Evolutionary conservation across 2,329 filamentous ascomycete species (phyloP).

Genomic region (Ceratocystis diversiconidia): DNA sequence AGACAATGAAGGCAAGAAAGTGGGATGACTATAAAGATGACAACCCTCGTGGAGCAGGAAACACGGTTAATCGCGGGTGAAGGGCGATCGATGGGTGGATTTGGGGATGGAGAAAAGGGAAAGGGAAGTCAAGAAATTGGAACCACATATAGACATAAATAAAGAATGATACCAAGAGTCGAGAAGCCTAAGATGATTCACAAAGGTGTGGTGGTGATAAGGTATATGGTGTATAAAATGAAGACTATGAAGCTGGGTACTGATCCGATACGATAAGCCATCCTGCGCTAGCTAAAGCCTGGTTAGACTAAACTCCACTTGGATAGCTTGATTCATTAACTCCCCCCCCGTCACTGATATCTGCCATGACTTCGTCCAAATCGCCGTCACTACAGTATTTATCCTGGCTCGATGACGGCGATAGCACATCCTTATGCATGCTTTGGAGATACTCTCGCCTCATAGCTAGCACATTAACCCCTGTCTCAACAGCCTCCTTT

Average conservation of each 20-base stretch:
- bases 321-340: background rate
- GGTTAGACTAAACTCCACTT: background rate
- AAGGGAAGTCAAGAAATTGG: too few species aligned
- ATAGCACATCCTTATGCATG: background rate
- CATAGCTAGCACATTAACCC: background rate
- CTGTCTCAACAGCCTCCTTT: background rate
- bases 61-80: constrained; percentile 64
- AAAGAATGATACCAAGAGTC: background rate
- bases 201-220: background rate
- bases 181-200: background rate
- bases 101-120: too few species aligned
- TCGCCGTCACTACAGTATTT: background rate
- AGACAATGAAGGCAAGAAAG: constrained; percentile 80
- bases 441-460: background rate
- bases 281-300: background rate
- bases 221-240: background rate
- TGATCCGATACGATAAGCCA: background rate
- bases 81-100: background rate
- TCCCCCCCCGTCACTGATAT: background rate
- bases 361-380: background rate
- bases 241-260: background rate
- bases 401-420: background rate
- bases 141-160: constrained; percentile 3
- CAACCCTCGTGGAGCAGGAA: constrained; percentile 72
- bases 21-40: constrained; percentile 94